Percentiles rank a stretch among this genome's conserved stretches.
Conservation (phyloP, 2,329 filamentous ascomycete genomes). For the Fusarium sambucinum region DNA sequence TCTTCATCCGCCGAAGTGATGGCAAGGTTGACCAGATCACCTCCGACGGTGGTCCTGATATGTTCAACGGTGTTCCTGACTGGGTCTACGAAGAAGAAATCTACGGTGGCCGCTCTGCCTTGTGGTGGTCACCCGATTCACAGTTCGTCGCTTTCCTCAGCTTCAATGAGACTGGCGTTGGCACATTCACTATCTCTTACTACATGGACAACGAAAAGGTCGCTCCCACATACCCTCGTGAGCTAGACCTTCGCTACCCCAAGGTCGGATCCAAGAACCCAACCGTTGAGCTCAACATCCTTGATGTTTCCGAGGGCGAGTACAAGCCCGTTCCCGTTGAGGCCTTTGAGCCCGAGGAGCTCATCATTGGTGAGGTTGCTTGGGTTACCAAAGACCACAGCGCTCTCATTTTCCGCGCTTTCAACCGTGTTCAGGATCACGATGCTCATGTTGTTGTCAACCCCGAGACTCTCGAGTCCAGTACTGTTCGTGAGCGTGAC, state of each 20-base stretch:
- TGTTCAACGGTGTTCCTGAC: slow-evolving; percentile 74
- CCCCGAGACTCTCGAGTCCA: slow-evolving; percentile 59
- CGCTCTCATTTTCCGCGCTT: slow-evolving; percentile 73
- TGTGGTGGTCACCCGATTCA: slow-evolving; percentile 93
- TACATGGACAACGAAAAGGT: slow-evolving; percentile 70
- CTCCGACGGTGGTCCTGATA: slow-evolving; percentile 68
- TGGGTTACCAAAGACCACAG: slow-evolving; percentile 74
- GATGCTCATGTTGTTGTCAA: slow-evolving; percentile 73
- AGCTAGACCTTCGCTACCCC: slow-evolving; percentile 74
- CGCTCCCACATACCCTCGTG: slow-evolving; percentile 70
- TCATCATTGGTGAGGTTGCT: slow-evolving; percentile 75
- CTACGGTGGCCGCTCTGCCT: slow-evolving; percentile 78
- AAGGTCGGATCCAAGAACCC: slow-evolving; percentile 78
- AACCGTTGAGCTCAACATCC: slow-evolving; percentile 69
- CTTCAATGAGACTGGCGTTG: slow-evolving; percentile 82
- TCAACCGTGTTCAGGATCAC: slow-evolving; percentile 75
- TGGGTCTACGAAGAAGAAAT: slow-evolving; percentile 83
- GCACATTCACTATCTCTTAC: slow-evolving; percentile 74
- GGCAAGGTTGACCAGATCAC: slow-evolving; percentile 69
- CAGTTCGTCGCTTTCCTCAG: slow-evolving; percentile 88
- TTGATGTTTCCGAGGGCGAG: slow-evolving; percentile 63
- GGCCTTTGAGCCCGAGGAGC: slow-evolving; percentile 69
- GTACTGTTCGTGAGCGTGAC: slow-evolving; percentile 67
- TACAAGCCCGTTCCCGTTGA: slow-evolving; percentile 63
- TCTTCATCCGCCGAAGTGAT: slow-evolving; percentile 63